phyloP scores from a whole-genome alignment of 2,329 filamentous ascomycete genomes.

The Knufia petricola region DNA sequence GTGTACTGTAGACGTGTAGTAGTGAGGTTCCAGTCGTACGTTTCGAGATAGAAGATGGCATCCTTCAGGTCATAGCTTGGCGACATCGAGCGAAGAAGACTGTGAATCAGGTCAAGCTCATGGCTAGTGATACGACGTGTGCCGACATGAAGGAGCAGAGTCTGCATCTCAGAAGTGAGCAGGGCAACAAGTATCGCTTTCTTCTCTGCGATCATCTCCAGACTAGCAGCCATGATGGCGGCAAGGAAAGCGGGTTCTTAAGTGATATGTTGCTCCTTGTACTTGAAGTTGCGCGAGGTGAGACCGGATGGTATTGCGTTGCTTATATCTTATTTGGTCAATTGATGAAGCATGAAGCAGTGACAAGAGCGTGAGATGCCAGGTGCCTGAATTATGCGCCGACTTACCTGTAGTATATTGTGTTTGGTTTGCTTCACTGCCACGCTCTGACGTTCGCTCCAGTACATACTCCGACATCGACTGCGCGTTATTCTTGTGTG shows the following conservation, averaged over 20 bases:
- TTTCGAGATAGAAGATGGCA: conserved; percentile 1
- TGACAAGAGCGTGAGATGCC: too few relatives aligned
- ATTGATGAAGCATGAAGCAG: too few relatives aligned
- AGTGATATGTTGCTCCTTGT: background rate
- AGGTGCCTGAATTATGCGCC: too few relatives aligned
- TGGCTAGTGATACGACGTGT: background rate
- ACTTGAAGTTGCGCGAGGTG: background rate
- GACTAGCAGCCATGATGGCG: background rate
- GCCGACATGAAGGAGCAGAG: background rate
- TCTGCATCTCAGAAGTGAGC: background rate
- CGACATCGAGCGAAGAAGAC: background rate
- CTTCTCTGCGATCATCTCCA: background rate
- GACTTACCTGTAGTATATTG: too few relatives aligned
- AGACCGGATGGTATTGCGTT: too few relatives aligned
- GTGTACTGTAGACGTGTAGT: background rate
- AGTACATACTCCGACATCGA: too few relatives aligned
- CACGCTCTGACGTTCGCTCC: too few relatives aligned
- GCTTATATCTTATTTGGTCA: too few relatives aligned
- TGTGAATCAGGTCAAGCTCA: background rate
- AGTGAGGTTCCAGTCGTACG: background rate
- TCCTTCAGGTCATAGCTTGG: background rate
- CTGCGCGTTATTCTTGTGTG: too few relatives aligned
- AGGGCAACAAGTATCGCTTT: background rate
- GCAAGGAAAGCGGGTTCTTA: background rate
- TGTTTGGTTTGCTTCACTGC: too few relatives aligned